Conservation (phyloP, 2,329 filamentous ascomycete species). For the Zymoseptoria ardabiliae region DNA sequence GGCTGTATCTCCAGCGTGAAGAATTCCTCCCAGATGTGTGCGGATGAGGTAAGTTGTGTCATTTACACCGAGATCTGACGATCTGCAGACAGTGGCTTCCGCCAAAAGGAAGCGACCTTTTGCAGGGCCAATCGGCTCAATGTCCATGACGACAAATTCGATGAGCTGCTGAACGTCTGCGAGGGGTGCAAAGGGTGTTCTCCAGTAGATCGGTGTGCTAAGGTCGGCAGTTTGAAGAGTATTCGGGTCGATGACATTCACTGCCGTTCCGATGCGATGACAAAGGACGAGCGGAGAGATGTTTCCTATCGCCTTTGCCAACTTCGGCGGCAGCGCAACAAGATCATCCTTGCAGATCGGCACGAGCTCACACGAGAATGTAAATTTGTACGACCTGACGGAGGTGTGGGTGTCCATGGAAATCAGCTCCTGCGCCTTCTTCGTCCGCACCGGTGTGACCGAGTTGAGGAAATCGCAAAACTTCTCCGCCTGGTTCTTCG, state of each 20-base stretch:
- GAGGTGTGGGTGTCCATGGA: conserved; percentile 88
- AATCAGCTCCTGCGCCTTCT: conserved; percentile 88
- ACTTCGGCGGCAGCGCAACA: conserved; percentile 81
- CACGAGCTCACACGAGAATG: conserved; percentile 79
- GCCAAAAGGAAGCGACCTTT: conserved; percentile 79
- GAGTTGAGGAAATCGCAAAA: conserved; percentile 87
- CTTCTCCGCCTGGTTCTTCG: conserved; percentile 83
- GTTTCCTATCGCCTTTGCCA: conserved; percentile 82
- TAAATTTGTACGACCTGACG: conserved; percentile 89
- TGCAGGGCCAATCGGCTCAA: conserved; percentile 67
- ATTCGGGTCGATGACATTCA: conserved; percentile 83
- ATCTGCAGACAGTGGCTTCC: conserved; percentile 80
- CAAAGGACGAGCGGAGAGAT: conserved; percentile 82
- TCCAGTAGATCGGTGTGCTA: conserved; percentile 78
- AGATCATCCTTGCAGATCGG: conserved; percentile 97
- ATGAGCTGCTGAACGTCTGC: conserved; percentile 78
- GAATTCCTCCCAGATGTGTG: conserved; percentile 78
- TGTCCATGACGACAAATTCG: conserved; percentile 92
- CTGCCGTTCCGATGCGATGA: conserved; percentile 76
- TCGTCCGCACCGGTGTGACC: conserved; percentile 67
- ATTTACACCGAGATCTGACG: conserved; percentile 78
- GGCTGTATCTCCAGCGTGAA: conserved; percentile 84
- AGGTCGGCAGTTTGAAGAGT: conserved; percentile 89
- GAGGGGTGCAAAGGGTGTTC: conserved; percentile 74
- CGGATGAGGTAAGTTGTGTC: conserved; percentile 82